Percentiles rank a stretch among this genome's conserved stretches.
Conservation (phyloP, 371 early-diverging fungal genomes). For the Circinella umbellata region DNA sequence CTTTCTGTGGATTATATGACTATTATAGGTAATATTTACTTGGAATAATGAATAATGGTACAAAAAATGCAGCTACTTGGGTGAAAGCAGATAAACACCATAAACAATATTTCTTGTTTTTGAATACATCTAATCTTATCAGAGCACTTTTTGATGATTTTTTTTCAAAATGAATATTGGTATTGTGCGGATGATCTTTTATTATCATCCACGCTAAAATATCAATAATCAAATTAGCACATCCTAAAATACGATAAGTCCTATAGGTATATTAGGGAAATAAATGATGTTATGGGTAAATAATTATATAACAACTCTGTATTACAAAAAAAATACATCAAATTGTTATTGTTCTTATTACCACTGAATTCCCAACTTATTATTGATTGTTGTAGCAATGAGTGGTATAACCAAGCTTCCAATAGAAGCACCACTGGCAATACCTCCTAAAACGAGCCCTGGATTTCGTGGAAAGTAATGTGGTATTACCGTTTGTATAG, state of each 20-base stretch:
- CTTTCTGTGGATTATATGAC: no score
- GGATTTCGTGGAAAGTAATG: conserved; percentile 74
- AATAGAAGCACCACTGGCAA: conserved; percentile 75
- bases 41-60: conserved; percentile 66
- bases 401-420: conserved; percentile 77
- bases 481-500: conserved; percentile 35
- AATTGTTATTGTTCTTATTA: conserved; percentile 13
- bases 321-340: not conserved
- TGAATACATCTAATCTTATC: conserved; percentile 44
- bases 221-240: conserved; percentile 50
- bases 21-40: conserved; percentile 16
- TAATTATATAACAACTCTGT: no score
- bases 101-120: conserved; percentile 47
- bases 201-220: conserved; percentile 41
- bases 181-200: conserved; percentile 32
- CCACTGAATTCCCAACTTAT: conserved; percentile 58
- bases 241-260: conserved; percentile 61
- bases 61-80: conserved; percentile 56
- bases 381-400: conserved; percentile 61
- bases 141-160: conserved; percentile 22
- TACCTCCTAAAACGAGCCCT: conserved; percentile 76
- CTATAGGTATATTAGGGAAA: conserved; percentile 29
- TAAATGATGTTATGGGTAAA: no score
- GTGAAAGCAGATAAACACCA: conserved; percentile 46
- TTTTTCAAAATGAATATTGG: conserved; percentile 1